These are phyloP conservation scores for Rhizoctonia solani DNA, from an alignment of 1,284 basidiomycete species.

Conservation along the genomic window DNA sequence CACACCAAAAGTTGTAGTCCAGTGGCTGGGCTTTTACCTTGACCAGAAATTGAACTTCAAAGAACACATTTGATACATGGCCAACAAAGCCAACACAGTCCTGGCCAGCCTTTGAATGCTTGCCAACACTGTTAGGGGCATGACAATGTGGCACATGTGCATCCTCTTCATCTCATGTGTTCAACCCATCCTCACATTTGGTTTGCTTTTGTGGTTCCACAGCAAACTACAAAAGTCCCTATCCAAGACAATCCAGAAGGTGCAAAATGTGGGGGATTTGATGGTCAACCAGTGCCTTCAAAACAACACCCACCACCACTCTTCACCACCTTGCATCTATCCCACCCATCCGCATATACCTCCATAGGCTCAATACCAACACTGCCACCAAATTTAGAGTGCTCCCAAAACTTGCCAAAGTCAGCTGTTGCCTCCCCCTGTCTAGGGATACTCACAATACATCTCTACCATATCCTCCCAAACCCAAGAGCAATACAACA, in stretches of 20 bases:
- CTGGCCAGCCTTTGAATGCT: neutral
- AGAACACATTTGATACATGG: too few species aligned
- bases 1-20: too few species aligned
- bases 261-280: neutral
- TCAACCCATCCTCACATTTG: neutral
- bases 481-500: too few species aligned
- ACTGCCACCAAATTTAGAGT: neutral
- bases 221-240: neutral
- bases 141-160: neutral
- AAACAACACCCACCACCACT: neutral
- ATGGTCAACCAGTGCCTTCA: neutral
- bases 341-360: neutral
- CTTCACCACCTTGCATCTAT: too few species aligned
- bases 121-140: neutral
- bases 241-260: neutral
- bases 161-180: neutral
- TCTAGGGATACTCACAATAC: too few species aligned
- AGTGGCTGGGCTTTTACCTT: too few species aligned
- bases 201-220: neutral
- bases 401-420: too few species aligned
- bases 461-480: too few species aligned
- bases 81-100: too few species aligned
- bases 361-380: neutral
- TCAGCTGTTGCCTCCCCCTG: too few species aligned
- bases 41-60: too few species aligned